Conservation (phyloP, 129 eudicot genomes). For the Deinandra increscens region DNA sequence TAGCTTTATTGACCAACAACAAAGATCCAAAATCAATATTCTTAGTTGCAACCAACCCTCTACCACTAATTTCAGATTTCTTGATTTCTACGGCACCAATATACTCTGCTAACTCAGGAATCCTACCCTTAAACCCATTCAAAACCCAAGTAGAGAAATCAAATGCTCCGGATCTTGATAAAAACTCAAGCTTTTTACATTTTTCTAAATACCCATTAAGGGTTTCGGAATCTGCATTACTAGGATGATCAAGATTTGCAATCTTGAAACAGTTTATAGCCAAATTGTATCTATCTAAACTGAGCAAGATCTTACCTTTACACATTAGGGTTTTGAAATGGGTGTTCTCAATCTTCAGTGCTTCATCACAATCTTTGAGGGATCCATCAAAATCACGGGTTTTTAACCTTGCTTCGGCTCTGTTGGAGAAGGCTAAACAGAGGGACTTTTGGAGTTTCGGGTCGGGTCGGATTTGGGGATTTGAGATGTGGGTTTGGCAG, state of each 20-base stretch:
- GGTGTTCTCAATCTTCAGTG: slow-evolving; percentile 55
- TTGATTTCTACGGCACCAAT: slow-evolving; percentile 72
- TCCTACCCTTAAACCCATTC: slow-evolving; percentile 59
- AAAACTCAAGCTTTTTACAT: slow-evolving; percentile 65
- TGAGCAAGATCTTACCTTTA: slow-evolving; percentile 77
- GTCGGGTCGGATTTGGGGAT: slow-evolving; percentile 35
- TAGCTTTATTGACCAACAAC: slow-evolving; percentile 70
- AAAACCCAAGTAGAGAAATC: slow-evolving; percentile 74
- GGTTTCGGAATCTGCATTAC: slow-evolving; percentile 43
- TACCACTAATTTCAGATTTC: slow-evolving; percentile 84
- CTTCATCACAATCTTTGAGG: slow-evolving; percentile 73
- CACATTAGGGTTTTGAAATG: slow-evolving; percentile 81
- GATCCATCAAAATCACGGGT: slow-evolving; percentile 47
- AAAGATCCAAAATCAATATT: slow-evolving; percentile 66
- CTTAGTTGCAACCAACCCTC: slow-evolving; percentile 71
- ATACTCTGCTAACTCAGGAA: slow-evolving; percentile 78
- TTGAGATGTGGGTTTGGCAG: slow-evolving; percentile 49
- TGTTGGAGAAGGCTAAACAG: slow-evolving; percentile 74
- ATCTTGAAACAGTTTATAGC: slow-evolving; percentile 69
- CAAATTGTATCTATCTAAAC: slow-evolving; percentile 46
- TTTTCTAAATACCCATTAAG: slow-evolving; percentile 62
- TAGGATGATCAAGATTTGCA: slow-evolving; percentile 58
- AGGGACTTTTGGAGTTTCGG: slow-evolving; percentile 63
- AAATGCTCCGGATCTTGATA: slow-evolving; percentile 73
- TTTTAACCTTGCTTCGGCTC: slow-evolving; percentile 73